These are phyloP conservation scores for Echites panduratus DNA, from an alignment of 257 asterid species.

Conservation along the genomic window DNA sequence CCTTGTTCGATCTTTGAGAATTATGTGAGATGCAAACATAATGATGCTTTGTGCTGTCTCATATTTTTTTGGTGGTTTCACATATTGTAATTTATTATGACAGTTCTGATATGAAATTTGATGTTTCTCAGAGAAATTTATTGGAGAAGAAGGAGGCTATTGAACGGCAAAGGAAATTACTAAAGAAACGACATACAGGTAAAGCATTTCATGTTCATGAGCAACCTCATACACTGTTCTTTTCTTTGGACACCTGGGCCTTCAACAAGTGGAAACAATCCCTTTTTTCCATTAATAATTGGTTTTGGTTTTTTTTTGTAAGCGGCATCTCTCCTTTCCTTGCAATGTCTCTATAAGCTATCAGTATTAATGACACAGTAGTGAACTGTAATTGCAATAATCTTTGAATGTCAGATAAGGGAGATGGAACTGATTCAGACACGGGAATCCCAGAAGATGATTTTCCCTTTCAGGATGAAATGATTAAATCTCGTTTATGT, in stretches of 20 bases:
- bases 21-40: background rate
- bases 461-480: constrained; percentile 79
- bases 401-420: constrained; percentile 52
- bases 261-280: background rate
- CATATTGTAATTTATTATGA: background rate
- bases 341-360: background rate
- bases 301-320: background rate
- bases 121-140: constrained; percentile 51
- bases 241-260: background rate
- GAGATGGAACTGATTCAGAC: constrained; percentile 65
- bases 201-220: constrained; percentile 9
- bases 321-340: background rate
- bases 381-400: background rate
- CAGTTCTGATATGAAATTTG: constrained; percentile 8
- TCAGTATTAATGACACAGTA: background rate
- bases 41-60: background rate
- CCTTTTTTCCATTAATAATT: background rate
- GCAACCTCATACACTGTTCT: background rate
- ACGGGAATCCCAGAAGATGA: constrained; percentile 73
- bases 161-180: constrained; percentile 89
- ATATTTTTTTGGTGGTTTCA: background rate
- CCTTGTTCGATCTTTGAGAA: background rate
- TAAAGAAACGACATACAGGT: constrained; percentile 89
- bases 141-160: constrained; percentile 83
- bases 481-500: constrained; percentile 81